A percentile compares a stretch with the other conserved stretches of the same genome.
phyloP scores from a whole-genome alignment of 805 yeast species.

The Hemisphaericaspora nanyangensis region DNA sequence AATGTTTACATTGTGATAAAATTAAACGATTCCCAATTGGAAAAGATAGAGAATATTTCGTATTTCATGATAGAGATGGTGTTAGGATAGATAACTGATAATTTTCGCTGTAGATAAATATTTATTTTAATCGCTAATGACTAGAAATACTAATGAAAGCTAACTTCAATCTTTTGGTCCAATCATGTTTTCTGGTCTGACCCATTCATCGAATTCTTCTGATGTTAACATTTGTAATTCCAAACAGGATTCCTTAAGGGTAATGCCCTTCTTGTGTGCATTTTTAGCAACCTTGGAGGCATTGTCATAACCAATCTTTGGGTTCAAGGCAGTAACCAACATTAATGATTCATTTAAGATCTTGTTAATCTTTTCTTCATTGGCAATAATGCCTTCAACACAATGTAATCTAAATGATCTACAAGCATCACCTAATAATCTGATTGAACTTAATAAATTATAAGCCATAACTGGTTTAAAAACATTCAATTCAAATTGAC shows the following conservation, averaged over 20 bases:
- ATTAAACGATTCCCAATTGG: conserved; percentile 64
- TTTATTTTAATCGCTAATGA: no score
- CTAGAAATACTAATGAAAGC: no score
- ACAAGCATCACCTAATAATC: conserved; percentile 33
- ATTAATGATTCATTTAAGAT: conserved; percentile 36
- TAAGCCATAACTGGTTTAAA: conserved; percentile 38
- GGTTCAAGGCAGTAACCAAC: conserved; percentile 40
- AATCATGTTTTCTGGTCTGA: conserved; percentile 38
- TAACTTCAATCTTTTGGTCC: conserved; percentile 26
- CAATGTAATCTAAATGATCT: conserved; percentile 34
- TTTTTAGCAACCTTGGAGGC: conserved; percentile 40
- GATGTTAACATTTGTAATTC: conserved; percentile 31
- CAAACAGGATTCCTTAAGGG: conserved; percentile 35
- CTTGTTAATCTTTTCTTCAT: conserved; percentile 33
- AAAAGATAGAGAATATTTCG: conserved; percentile 40
- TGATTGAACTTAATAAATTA: conserved; percentile 32
- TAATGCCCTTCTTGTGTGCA: conserved; percentile 38
- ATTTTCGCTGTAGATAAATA: not conserved
- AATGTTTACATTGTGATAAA: conserved; percentile 51
- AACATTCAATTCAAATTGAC: conserved; percentile 38
- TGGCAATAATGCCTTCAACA: conserved; percentile 36
- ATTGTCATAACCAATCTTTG: conserved; percentile 37
- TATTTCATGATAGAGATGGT: conserved; percentile 41
- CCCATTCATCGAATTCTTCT: conserved; percentile 37
- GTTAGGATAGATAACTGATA: conserved; percentile 1